Evolutionary conservation across 257 asterid species (phyloP), one percentile per base, ranked within the genome.

Genomic region (Gardenia jasminoides): DNA sequence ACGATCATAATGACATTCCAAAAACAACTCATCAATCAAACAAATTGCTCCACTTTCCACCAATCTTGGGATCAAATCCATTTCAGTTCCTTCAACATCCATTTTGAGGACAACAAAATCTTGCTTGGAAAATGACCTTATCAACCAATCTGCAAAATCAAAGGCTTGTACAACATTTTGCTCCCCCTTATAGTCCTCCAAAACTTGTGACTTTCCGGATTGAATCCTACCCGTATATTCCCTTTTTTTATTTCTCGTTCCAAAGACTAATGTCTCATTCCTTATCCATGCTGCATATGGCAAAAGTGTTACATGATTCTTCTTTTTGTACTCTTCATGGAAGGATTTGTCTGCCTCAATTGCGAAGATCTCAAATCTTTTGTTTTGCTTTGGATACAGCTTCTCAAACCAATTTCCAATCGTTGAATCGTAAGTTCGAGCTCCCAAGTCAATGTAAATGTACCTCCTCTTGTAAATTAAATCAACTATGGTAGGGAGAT

Each of bases 81-180:
- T 74, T 28, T 80, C 80, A 15, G 76, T 75, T 39, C 83, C 80
- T 80, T 80, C 83, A 46, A 80, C 76, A 43, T 80, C 83, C 80
- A 80, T 80, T 61, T 80, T 75, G 77, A 80, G 65, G n/a, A 80
- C 83, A 31, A 80, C 80, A 41, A 52, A 75, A 56, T 75, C 80
- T 46, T 70, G 62, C 65, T 26, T 71, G 6, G 80, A 33, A 15
- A 80, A 71, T 2, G 80, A 33, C 20, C 76, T 75, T 31, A 31
- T 80, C 72, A 80, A 54, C 83, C 83, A 80, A 50, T 80, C 80
- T 2, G 83, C 71, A 31, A 75, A 80, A 39, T 80, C 83, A 80
- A 80, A 80, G 1, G 80, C 83, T 41, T 80, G 80, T 9, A 75
- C 77, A 39, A 44, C 62, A 47, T 75, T 46, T 15, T 66, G 80